Evolutionary conservation across 257 asterid species (phyloP), one percentile per base, ranked within the genome.

Genomic region (Cinchona pubescens): DNA sequence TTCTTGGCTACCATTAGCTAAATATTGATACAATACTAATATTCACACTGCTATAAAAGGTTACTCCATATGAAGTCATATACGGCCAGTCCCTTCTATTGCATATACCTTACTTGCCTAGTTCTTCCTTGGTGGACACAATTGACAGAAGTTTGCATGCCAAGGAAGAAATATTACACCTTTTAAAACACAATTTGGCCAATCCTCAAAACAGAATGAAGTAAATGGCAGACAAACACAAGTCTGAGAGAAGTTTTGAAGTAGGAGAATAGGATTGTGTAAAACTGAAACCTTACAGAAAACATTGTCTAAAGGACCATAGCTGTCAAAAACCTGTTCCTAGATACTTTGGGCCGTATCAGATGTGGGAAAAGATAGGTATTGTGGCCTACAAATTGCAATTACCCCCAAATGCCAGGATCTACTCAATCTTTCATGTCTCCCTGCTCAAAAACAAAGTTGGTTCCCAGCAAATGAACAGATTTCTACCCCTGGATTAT

Each of bases 131-230:
- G n/a, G n/a, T n/a, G n/a, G n/a, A n/a, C n/a, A n/a, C n/a, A n/a
- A n/a, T n/a, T n/a, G n/a, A n/a, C 8, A 12, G 19, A 1, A 27
- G 51, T 2, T 0, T 43, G 1, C 0, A 0, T 0, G 9, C 48
- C 0, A 0, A 58, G 0, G 23, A 23, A 9, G 0, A 1, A 35
- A 21, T 10, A 0, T 0, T 7, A 1, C 18, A 21, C 2, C 32
- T 0, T 0, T 0, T 42, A 0, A 16, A 37, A 1, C 12, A 25
- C 1, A 5, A 67, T 1, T 4, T 38, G 15, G 2, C 7, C 9
- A 29, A 23, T 0, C 34, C 71, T 2, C 66, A 71, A 3, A n/a
- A n/a, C n/a, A n/a, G n/a, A n/a, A n/a, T n/a, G n/a, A n/a, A n/a
- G n/a, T n/a, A n/a, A n/a, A n/a, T n/a, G n/a, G n/a, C n/a, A n/a